Evolutionary conservation across 1,284 basidiomycete species (phyloP), one percentile per base, ranked within the genome.

Genomic region (Puccinia horiana): DNA sequence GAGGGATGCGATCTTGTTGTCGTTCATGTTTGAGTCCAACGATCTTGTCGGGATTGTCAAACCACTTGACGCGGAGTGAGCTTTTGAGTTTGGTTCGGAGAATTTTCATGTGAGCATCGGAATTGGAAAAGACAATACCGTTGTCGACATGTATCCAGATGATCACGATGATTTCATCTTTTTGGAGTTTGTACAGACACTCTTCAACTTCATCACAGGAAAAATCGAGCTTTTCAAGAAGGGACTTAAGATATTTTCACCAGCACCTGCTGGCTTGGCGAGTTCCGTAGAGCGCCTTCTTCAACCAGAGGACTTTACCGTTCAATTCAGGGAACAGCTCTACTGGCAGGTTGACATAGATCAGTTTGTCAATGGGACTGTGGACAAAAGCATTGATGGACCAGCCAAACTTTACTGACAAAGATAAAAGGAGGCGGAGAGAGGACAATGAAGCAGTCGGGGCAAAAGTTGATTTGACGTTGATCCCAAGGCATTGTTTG

Each of bases 101-200:
- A 6, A 42, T 4, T 11, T 63, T 42, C 32, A 76, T n/a, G 23
- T 35, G 3, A n/a, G 6, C 20, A 14, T 20, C 9, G 20, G 23
- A 23, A 26, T 76, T 37, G 29, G 20, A n/a, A 23, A 54, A 37
- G 16, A 76, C 23, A 40, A 58, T 32, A 0, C 74, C 35, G 29
- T 76, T 56, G 42, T 76, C 56, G 1, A 76, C 54, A 26, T 76
- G 74, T 18, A 76, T 42, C 74, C 74, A 76, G 11, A 76, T 76
- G n/a, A 58, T 4, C 12, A 40, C 26, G 20, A 58, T 63, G 3
- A 32, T 9, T 40, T 12, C n/a, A 2, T 35, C 52, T 11, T 40
- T 58, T 11, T 20, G 2, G 5, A n/a, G 63, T 26, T n/a, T 18
- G 63, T 76, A 76, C 16, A 76, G 23, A 37, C 26, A 52, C 12